These are phyloP conservation scores for Fistulina hepatica DNA, from an alignment of 1,284 basidiomycete species.

Conservation along the genomic window DNA sequence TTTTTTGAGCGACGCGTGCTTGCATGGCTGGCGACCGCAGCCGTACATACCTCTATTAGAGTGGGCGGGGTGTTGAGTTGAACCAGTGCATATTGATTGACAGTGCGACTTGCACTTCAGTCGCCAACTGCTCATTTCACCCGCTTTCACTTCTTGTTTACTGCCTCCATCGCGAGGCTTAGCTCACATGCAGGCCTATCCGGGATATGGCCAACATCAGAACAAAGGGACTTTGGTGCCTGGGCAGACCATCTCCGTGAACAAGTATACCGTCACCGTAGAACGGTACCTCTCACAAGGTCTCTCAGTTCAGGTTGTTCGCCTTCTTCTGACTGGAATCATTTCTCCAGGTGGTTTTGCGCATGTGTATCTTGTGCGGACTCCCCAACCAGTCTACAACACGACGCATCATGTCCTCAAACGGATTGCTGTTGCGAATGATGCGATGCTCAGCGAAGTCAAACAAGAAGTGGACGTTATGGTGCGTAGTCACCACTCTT, in stretches of 20 bases:
- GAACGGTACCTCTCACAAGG: slow-evolving; percentile 89
- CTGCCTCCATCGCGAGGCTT: too few species aligned
- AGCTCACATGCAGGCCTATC: slow-evolving; percentile 33
- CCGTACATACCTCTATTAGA: too few species aligned
- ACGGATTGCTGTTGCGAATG: slow-evolving; percentile 88
- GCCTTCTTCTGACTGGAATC: slow-evolving; percentile 9
- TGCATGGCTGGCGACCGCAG: too few species aligned
- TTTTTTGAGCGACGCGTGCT: too few species aligned
- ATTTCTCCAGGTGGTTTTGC: slow-evolving; percentile 84
- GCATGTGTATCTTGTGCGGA: slow-evolving; percentile 93
- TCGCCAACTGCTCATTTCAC: too few species aligned
- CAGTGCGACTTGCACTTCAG: too few species aligned
- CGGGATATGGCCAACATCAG: slow-evolving; percentile 25
- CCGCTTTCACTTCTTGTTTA: too few species aligned
- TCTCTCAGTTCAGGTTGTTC: slow-evolving; percentile 18
- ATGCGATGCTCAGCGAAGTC: slow-evolving; percentile 85
- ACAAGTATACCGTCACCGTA: slow-evolving; percentile 78
- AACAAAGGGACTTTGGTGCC: slow-evolving; percentile 60
- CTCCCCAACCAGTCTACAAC: slow-evolving; percentile 76
- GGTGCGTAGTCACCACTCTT: slow-evolving; percentile 42
- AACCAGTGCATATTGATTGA: too few species aligned
- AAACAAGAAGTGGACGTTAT: slow-evolving; percentile 98
- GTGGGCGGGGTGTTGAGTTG: too few species aligned
- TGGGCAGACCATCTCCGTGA: slow-evolving; percentile 86
- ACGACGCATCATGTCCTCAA: slow-evolving; percentile 96